Base-by-base conservation (phyloP, 352 stramenopile species). In the Phytophthora brassicae region DNA sequence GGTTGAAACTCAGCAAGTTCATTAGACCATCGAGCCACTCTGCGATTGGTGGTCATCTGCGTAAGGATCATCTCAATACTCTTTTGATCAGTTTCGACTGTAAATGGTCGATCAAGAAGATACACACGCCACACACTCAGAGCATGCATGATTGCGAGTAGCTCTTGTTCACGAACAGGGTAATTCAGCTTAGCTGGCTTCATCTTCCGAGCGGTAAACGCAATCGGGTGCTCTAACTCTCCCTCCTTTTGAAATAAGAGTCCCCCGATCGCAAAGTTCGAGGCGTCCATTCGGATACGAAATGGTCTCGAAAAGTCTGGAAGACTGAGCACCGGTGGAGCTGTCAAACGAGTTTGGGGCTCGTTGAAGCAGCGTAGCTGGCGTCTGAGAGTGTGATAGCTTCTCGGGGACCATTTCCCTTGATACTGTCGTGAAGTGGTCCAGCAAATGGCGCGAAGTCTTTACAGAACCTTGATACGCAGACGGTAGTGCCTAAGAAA, bases 161-260 rank as follows among this genome's bases (percentile, higher is more conserved):
- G 39, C n/a, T 58, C 56, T 29, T 48, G 47, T n/a, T 64, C 19
- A 17, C 42, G 47, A 33, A 62, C 44, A 8, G 59, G 59, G 23
- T 64, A 62, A 9, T 58, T 68, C 16, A 57, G 35, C 14, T 58
- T 31, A 1, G 44, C 29, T 52, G 28, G 46, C 23, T 62, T 55
- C 39, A 58, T 57, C 31, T 58, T 68, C 39, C 52, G 16, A 35
- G 16, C 33, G 23, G n/a, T 53, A 39, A 41, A 49, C 5, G 41
- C 14, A 35, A 55, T 54, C 7, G 49, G 54, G 44, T 56, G 36
- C 33, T 56, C 36, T n/a, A 45, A 3, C 38, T 35, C 24, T 63
- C 45, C 45, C 38, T 56, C 56, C 6, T 56, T 63, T 56, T 55
- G 36, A 50, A 63, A 56, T 16, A 56, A 56, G 26, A 56, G 14